Base-by-base conservation (phyloP, 352 stramenopile species). In the Hyaloperonospora brassicae region DNA sequence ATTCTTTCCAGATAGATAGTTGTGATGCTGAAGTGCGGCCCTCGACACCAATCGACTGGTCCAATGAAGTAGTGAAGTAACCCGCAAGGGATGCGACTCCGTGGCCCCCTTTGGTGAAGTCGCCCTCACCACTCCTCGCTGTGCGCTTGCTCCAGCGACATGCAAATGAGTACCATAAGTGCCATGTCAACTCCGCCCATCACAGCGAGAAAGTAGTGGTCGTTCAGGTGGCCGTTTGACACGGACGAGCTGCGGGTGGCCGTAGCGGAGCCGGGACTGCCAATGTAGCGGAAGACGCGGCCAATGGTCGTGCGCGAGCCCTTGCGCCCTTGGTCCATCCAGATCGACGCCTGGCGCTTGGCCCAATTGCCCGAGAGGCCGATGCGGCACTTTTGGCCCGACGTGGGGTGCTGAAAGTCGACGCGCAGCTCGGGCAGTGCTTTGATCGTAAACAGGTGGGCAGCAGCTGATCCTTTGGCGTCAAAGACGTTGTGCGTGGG, bases 141-240 rank as follows among this genome's bases (percentile, higher is more conserved):
- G 9, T 68, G 38, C 21, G 64, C 61, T 41, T 68, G 64, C 27
- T 78, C 66, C 13, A 75, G 50, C n/a, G 69, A 62, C 38, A 75
- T 64, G 42, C 69, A 73, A 40, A 78, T 62, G 13, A 78, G 59
- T 40, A 78, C 55, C 38, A 75, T 69, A 21, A 78, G 57, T n/a
- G 62, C 47, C 62, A 73, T 73, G 31, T 78, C 69, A 1, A 75
- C 52, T 13, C 65, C 66, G 10, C 56, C 57, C 41, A 63, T 64
- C 24, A 76, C 59, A 41, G 58, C 61, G 34, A 76, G 52, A 22
- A 66, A 68, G 27, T 73, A 76, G 5, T 66, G 55, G 34, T 69
- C 64, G 23, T 70, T 53, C 13, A 62, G 39, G 27, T 68, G 47
- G 11, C 39, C 51, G 17, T 46, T 61, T 24, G 55, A 72, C 22